phyloP scores from a whole-genome alignment of 345 rosid genomes.

The Aegle marmelos region DNA sequence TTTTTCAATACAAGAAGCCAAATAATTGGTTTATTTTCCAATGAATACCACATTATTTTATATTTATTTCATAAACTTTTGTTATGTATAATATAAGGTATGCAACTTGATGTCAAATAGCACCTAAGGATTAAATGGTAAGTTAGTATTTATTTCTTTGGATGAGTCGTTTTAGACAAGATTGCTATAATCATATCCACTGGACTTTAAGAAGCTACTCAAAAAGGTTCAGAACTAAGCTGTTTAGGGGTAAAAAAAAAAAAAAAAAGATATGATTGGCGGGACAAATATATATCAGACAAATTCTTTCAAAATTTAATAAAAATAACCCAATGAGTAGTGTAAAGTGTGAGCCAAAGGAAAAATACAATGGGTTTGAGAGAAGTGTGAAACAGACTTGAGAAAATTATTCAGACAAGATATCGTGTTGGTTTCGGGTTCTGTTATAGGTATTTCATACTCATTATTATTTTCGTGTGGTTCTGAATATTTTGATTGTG shows the following conservation, averaged over 20 bases:
- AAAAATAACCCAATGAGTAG: too few relatives aligned
- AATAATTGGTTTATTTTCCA: neutral
- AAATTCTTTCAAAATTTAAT: neutral
- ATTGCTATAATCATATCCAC: neutral
- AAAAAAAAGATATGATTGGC: too few relatives aligned
- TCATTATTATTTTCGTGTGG: neutral
- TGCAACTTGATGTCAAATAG: neutral
- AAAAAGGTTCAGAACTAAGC: neutral
- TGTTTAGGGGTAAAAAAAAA: too few relatives aligned
- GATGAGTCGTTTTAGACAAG: neutral
- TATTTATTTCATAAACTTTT: too few relatives aligned
- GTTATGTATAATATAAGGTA: neutral
- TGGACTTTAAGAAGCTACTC: neutral
- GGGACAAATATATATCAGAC: too few relatives aligned
- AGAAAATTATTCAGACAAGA: neutral
- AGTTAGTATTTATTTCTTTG: neutral
- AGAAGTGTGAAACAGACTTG: neutral
- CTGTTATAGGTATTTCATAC: neutral
- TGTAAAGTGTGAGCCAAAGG: neutral
- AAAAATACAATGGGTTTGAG: neutral
- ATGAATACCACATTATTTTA: neutral
- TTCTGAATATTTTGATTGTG: neutral
- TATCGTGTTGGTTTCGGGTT: neutral
- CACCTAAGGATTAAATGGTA: neutral
- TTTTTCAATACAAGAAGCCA: neutral